These are phyloP conservation scores for Fusarium torreyae DNA, from an alignment of 2,329 filamentous ascomycete species.

Conservation along the genomic window DNA sequence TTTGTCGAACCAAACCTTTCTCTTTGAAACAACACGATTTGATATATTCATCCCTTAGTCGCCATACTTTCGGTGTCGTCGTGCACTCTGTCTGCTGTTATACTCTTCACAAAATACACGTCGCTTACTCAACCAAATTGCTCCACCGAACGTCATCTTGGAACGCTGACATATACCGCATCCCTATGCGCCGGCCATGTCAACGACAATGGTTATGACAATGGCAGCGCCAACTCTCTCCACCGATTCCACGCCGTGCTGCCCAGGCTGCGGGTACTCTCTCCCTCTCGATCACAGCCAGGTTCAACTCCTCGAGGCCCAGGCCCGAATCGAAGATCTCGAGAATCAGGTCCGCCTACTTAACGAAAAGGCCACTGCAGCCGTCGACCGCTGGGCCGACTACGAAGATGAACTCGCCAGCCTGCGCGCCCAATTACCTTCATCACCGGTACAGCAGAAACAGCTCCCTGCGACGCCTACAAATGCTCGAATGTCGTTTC, in stretches of 20 bases:
- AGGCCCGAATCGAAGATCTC: slow-evolving; percentile 76
- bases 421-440: slow-evolving; percentile 63
- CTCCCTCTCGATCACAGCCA: slow-evolving; percentile 58
- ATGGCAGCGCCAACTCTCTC: slow-evolving; percentile 52
- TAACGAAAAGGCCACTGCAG: slow-evolving; percentile 78
- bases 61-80: not conserved
- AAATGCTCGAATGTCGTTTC: slow-evolving; percentile 60
- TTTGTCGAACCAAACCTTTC: slow-evolving; percentile 22
- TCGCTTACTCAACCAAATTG: not conserved
- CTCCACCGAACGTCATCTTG: not conserved
- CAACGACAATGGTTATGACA: slow-evolving; percentile 55
- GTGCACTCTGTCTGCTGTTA: not conserved
- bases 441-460: slow-evolving; percentile 30
- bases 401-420: slow-evolving; percentile 83
- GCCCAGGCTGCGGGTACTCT: slow-evolving; percentile 66
- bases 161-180: slow-evolving; percentile 9
- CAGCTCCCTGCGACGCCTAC: slow-evolving; percentile 48
- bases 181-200: slow-evolving; percentile 39
- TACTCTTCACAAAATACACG: not conserved
- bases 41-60: slow-evolving; percentile 22
- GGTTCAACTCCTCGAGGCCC: slow-evolving; percentile 66
- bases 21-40: slow-evolving; percentile 31
- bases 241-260: slow-evolving; percentile 56
- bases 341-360: slow-evolving; percentile 79
- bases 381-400: slow-evolving; percentile 78